Evolutionary conservation across 2,329 filamentous ascomycete genomes (phyloP).

Genomic region (Trichophyton equinum): DNA sequence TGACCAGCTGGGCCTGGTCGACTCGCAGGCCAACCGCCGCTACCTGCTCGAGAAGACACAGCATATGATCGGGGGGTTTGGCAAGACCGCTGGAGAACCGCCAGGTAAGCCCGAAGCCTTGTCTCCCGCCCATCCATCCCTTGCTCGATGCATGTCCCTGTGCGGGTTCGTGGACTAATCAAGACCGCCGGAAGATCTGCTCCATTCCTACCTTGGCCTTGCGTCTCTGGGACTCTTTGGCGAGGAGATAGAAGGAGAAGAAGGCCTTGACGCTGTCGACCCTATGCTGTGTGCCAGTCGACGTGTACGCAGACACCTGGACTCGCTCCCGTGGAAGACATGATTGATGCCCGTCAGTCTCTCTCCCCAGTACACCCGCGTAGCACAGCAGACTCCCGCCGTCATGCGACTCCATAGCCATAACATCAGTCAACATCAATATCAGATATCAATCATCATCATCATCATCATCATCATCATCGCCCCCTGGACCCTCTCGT

Average conservation of each 20-base stretch:
- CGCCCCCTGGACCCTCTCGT: no score
- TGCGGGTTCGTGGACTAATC: not conserved
- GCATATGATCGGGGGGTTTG: conserved; percentile 71
- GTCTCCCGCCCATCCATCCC: conserved; percentile 31
- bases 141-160: conserved; percentile 24
- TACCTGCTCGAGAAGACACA: conserved; percentile 81
- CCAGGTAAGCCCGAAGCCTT: conserved; percentile 42
- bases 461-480: no score
- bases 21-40: conserved; percentile 49
- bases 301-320: conserved; percentile 28
- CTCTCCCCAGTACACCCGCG: not conserved
- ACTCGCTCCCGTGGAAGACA: conserved; percentile 30
- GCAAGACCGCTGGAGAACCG: conserved; percentile 54
- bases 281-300: conserved; percentile 62
- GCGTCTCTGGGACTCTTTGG: conserved; percentile 63
- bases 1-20: conserved; percentile 45
- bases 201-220: conserved; percentile 81
- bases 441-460: no score
- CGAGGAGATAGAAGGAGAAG: conserved; percentile 37
- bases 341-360: not conserved
- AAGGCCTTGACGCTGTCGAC: conserved; percentile 55
- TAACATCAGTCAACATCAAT: not conserved
- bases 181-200: conserved; percentile 51
- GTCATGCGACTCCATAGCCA: not conserved
- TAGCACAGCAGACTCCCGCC: not conserved